Evolutionary conservation across 768 basidiomycete species (phyloP), one percentile per base, ranked within the genome.

Genomic region (Mycena vulgaris): DNA sequence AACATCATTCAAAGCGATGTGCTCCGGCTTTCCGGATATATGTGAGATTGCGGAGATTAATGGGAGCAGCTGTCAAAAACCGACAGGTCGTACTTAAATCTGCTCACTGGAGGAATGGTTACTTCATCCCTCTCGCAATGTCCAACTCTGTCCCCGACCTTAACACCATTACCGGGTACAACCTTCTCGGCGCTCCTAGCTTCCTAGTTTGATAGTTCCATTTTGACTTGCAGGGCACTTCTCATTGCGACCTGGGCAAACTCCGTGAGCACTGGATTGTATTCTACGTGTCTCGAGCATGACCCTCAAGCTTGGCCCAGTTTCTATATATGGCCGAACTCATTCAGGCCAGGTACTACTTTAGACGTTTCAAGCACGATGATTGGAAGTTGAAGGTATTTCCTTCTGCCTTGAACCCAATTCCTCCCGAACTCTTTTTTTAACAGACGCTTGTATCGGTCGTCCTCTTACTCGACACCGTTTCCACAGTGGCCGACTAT

Each of bases 241-340:
- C 63, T 65, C 63, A 57, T 65, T 48, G 63, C 53, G 53, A 65
- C 63, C 42, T 65, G 63, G 63, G 63, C 63, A 65, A 65, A 65
- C 63, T 65, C 63, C 39, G 63, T 65, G 63, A 55, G 63, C 23
- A 64, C 63, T 42, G 53, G 27, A 62, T 39, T 49, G 47, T 52
- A 27, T 51, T 62, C 30, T 64, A 23, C 62, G 19, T 35, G 33
- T 51, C 60, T 62, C 33, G 23, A 52, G 27, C 51, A 40, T 17
- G 62, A 62, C n/a, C 31, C 63, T 65, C 63, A 65, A 65, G 42
- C 25, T 56, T 55, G 39, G 40, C 63, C 40, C 40, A 65, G 63
- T 56, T 65, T 56, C 63, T 65, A 23, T 65, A 65, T 48, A 47
- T 47, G 63, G 63, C 63, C 63, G 63, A 65, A 47, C 52, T 65